Evolutionary conservation across 2,329 filamentous ascomycete species (phyloP).

Genomic region (Microsporum canis): DNA sequence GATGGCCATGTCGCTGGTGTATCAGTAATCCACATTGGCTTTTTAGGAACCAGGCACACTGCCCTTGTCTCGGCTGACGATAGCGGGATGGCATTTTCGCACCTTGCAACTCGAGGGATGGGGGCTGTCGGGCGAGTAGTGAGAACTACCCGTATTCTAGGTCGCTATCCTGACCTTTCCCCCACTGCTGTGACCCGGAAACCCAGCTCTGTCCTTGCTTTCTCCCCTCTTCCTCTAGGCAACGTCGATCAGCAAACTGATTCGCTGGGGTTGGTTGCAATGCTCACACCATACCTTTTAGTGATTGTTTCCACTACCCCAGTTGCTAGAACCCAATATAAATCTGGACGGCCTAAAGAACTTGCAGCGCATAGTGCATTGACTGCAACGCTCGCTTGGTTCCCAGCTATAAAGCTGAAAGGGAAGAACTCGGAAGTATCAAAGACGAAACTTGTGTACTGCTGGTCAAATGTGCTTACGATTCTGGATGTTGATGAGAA

Average conservation of each 20-base stretch:
- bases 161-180: constrained; percentile 65
- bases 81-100: constrained; percentile 94
- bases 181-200: constrained; percentile 58
- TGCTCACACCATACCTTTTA: constrained; percentile 87
- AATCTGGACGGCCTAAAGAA: constrained; percentile 81
- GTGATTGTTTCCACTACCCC: constrained; percentile 97
- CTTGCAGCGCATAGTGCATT: constrained; percentile 80
- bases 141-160: constrained; percentile 80
- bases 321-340: constrained; percentile 91
- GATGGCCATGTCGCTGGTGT: constrained; percentile 76
- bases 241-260: constrained; percentile 87
- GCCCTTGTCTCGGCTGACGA: constrained; percentile 92
- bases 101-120: constrained; percentile 82
- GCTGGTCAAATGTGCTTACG: constrained; percentile 96
- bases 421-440: constrained; percentile 54
- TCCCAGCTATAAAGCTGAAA: constrained; percentile 88
- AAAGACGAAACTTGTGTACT: constrained; percentile 81
- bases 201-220: constrained; percentile 88
- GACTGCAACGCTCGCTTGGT: constrained; percentile 93
- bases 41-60: constrained; percentile 84
- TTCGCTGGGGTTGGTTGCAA: constrained; percentile 77
- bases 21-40: constrained; percentile 81
- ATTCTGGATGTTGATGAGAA: constrained; percentile 78
- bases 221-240: constrained; percentile 81
- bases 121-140: constrained; percentile 75